Evolutionary conservation across 2,329 filamentous ascomycete species (phyloP).

Genomic region (Xylogone sp.): DNA sequence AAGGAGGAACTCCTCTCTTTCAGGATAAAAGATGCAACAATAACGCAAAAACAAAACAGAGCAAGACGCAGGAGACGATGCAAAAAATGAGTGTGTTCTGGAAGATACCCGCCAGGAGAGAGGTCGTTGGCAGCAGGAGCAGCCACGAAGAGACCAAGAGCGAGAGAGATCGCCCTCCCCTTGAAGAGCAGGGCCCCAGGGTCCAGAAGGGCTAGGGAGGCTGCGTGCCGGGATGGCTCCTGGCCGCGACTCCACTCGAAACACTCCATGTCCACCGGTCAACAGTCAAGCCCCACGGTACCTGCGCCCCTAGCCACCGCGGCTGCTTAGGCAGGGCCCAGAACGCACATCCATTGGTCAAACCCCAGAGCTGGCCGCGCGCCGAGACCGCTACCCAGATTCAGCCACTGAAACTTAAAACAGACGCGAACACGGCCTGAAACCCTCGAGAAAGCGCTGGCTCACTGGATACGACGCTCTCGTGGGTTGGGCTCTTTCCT

Average conservation of each 20-base stretch:
- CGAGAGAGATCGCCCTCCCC: too few species aligned
- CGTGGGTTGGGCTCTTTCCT: too few species aligned
- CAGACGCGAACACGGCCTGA: background rate
- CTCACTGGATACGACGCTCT: background rate
- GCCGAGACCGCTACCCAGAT: background rate
- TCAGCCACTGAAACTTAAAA: background rate
- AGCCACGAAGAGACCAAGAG: too few species aligned
- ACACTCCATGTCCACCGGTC: too few species aligned
- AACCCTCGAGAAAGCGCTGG: background rate
- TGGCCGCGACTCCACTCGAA: too few species aligned
- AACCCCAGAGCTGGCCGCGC: background rate
- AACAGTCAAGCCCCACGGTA: background rate
- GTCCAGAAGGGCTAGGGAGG: too few species aligned
- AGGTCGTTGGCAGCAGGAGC: too few species aligned
- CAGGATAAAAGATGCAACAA: background rate
- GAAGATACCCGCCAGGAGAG: too few species aligned
- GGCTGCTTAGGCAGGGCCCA: background rate
- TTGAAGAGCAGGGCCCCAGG: too few species aligned
- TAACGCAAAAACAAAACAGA: background rate
- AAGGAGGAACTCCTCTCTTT: background rate
- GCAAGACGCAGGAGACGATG: background rate
- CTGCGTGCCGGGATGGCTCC: too few species aligned
- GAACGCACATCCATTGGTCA: too few species aligned
- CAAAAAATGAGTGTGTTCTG: too few species aligned
- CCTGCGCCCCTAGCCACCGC: background rate